phyloP scores from a whole-genome alignment of 2,329 filamentous ascomycete genomes.

The Colletotrichum gloeosporioides region DNA sequence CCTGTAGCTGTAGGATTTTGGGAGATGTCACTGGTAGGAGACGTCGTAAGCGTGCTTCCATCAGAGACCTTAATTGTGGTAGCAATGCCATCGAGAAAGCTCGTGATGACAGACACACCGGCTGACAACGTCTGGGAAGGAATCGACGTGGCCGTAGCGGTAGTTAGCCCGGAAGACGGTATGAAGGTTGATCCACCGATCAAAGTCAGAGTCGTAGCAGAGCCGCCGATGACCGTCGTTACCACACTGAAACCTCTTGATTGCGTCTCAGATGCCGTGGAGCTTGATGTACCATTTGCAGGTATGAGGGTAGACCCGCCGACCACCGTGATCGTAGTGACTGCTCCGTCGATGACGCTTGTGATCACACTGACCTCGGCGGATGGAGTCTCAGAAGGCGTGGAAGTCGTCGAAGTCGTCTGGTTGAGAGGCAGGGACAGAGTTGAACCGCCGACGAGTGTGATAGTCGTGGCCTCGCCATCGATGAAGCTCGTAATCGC shows the following conservation, averaged over 20 bases:
- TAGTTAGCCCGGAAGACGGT: neutral
- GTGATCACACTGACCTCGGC: neutral
- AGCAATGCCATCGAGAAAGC: neutral
- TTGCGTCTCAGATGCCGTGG: neutral
- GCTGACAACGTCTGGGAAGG: neutral
- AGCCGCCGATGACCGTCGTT: neutral
- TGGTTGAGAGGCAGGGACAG: neutral
- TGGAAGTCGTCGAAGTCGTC: fast-evolving
- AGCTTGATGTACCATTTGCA: neutral
- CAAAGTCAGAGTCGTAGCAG: neutral
- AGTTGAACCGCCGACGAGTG: neutral
- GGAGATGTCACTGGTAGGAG: neutral
- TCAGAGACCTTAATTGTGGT: neutral
- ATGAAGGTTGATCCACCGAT: neutral
- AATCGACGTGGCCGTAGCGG: neutral
- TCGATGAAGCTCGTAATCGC: neutral
- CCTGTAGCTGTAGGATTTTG: neutral
- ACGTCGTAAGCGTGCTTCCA: neutral
- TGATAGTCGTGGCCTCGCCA: neutral
- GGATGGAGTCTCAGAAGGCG: neutral
- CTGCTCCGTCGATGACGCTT: neutral
- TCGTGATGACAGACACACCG: neutral
- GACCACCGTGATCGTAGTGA: neutral
- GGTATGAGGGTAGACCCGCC: neutral
- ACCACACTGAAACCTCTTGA: neutral